These are phyloP conservation scores for Ramularia collo-cygni DNA, from an alignment of 2,329 filamentous ascomycete species.

Conservation along the genomic window DNA sequence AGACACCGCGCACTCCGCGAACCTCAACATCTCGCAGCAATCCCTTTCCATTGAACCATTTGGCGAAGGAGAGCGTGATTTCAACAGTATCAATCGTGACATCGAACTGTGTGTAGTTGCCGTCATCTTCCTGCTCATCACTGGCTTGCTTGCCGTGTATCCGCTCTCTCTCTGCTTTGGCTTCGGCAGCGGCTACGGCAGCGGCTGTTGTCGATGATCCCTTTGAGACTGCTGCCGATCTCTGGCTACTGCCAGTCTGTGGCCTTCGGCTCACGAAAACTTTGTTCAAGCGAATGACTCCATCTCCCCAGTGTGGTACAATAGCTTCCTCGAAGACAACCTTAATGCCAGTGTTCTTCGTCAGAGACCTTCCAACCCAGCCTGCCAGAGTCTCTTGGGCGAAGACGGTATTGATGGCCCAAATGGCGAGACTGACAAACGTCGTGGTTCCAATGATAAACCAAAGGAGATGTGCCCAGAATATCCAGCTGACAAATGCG, in stretches of 20 bases:
- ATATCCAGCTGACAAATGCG: conserved; percentile 90
- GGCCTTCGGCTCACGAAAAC: conserved; percentile 91
- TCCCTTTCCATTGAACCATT: conserved; percentile 98
- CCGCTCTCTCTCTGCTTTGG: conserved; percentile 42
- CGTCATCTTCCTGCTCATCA: conserved; percentile 65
- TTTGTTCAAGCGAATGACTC: conserved; percentile 93
- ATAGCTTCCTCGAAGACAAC: conserved; percentile 97
- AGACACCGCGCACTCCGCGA: conserved; percentile 82
- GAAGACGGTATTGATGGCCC: conserved; percentile 91
- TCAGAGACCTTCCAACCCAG: conserved; percentile 93
- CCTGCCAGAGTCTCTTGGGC: conserved; percentile 92
- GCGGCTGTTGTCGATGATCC: conserved; percentile 80
- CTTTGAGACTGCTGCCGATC: conserved; percentile 60
- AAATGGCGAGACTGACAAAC: conserved; percentile 86
- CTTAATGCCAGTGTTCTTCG: conserved; percentile 83
- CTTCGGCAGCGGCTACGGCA: conserved; percentile 71
- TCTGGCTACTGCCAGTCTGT: conserved; percentile 52
- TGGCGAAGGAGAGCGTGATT: conserved; percentile 92
- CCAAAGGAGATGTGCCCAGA: conserved; percentile 91
- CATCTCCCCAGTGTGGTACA: conserved; percentile 89
- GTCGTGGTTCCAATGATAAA: conserved; percentile 94
- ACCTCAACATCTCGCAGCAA: conserved; percentile 87
- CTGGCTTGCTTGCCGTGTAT: conserved; percentile 32
- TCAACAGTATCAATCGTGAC: conserved; percentile 92
- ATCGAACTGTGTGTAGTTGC: conserved; percentile 97